Evolutionary conservation across 2,329 filamentous ascomycete genomes (phyloP).

Genomic region (Xylaria sp.): DNA sequence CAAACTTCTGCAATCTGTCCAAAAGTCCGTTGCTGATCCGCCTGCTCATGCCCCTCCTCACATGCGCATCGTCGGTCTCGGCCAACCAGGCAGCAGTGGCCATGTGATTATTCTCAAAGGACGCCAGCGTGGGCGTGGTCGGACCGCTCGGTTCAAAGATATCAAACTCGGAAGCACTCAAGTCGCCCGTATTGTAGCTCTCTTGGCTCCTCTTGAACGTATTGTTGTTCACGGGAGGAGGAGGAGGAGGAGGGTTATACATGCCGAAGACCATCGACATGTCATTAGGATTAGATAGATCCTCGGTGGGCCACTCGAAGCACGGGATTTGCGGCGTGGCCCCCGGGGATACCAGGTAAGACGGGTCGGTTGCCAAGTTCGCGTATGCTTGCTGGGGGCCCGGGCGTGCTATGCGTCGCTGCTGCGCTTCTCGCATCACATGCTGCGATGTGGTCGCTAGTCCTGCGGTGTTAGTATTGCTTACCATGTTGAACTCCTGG

Average conservation of each 20-base stretch:
- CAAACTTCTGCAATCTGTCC: slow-evolving; percentile 56
- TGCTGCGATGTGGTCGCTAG: slow-evolving; percentile 62
- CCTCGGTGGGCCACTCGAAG: slow-evolving; percentile 44
- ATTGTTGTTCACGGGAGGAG: slow-evolving; percentile 39
- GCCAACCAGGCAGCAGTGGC: slow-evolving; percentile 45
- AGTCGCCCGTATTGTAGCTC: slow-evolving; percentile 35
- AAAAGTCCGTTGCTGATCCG: slow-evolving; percentile 58
- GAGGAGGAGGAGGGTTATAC: slow-evolving; percentile 35
- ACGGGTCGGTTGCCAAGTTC: slow-evolving; percentile 42
- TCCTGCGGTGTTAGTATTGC: slow-evolving; percentile 53
- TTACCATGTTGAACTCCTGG: slow-evolving; percentile 50
- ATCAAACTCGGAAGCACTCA: slow-evolving; percentile 46
- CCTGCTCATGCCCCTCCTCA: slow-evolving; percentile 36
- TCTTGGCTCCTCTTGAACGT: slow-evolving; percentile 46
- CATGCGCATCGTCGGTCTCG: slow-evolving; percentile 41
- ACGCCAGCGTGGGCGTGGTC: slow-evolving; percentile 47
- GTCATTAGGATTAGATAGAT: slow-evolving; percentile 25
- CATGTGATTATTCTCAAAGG: slow-evolving; percentile 44
- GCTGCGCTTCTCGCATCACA: slow-evolving; percentile 83
- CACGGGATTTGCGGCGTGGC: slow-evolving; percentile 50
- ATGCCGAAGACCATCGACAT: slow-evolving; percentile 44
- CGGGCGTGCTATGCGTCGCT: slow-evolving; percentile 78
- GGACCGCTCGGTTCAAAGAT: slow-evolving; percentile 44
- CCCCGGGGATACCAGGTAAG: slow-evolving; percentile 53
- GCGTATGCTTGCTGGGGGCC: slow-evolving; percentile 46